phyloP scores from a whole-genome alignment of 1,139 yeast species.

The Hansenula sp. region DNA sequence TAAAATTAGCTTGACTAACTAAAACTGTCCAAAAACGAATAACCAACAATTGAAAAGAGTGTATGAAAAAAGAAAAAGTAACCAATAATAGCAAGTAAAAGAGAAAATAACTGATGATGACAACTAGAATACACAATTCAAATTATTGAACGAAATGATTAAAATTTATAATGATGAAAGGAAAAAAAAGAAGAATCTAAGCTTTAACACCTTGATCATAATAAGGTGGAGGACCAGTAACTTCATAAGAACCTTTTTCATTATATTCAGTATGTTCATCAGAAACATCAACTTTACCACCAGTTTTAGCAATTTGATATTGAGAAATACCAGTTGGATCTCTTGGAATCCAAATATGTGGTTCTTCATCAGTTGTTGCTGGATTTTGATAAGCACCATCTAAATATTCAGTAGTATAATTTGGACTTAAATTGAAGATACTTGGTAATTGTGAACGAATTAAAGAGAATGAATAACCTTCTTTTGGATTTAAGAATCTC shows the following conservation, averaged over 20 bases:
- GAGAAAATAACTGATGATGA: too few species aligned
- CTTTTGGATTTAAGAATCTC: constrained; percentile 31
- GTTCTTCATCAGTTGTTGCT: constrained; percentile 53
- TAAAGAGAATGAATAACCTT: constrained; percentile 27
- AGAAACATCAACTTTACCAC: constrained; percentile 50
- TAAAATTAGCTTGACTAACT: too few species aligned
- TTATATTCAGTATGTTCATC: constrained; percentile 54
- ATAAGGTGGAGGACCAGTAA: constrained; percentile 61
- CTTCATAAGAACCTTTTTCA: constrained; percentile 49
- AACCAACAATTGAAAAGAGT: too few species aligned
- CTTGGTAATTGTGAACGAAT: constrained; percentile 30
- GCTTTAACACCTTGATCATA: constrained; percentile 21
- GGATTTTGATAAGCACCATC: constrained; percentile 63
- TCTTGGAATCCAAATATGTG: constrained; percentile 65
- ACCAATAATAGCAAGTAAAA: too few species aligned
- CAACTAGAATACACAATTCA: neutral
- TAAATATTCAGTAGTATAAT: constrained; percentile 29
- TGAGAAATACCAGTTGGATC: constrained; percentile 69
- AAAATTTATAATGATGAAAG: too few species aligned
- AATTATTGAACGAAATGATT: neutral
- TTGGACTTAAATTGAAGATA: constrained; percentile 29
- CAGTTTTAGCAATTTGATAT: constrained; percentile 54
- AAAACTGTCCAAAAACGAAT: too few species aligned
- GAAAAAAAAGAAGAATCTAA: constrained; percentile 1
- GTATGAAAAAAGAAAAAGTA: too few species aligned